phyloP scores from a whole-genome alignment of 2,329 filamentous ascomycete genomes.

The Geoglossum cookeanum region DNA sequence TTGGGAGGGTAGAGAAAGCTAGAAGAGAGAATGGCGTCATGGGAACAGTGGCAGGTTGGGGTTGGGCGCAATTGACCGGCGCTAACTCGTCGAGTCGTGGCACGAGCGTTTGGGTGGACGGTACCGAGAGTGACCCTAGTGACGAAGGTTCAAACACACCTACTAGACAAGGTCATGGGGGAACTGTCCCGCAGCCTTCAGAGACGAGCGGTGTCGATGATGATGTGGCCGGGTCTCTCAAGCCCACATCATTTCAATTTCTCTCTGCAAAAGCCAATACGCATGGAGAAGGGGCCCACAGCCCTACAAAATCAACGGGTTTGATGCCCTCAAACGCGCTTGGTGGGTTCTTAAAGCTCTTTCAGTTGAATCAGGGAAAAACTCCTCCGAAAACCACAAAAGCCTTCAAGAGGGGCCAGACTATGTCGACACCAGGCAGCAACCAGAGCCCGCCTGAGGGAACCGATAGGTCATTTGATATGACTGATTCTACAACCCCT shows the following conservation, averaged over 20 bases:
- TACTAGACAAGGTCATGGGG: not conserved
- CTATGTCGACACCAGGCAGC: not conserved
- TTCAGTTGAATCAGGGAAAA: not conserved
- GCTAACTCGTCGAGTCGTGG: conserved; percentile 35
- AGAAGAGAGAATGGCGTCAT: conserved; percentile 80
- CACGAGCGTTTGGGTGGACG: conserved; percentile 9
- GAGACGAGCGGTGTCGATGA: not conserved
- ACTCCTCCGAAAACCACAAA: not conserved
- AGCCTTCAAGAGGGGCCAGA: conserved; percentile 3
- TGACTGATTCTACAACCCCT: not conserved
- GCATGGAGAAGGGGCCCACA: not conserved
- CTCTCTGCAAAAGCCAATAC: not conserved
- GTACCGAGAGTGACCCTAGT: not conserved
- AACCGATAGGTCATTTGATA: not conserved
- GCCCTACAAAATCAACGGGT: too few relatives aligned
- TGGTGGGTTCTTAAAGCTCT: not conserved
- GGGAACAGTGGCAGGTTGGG: conserved; percentile 81
- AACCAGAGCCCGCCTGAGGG: not conserved
- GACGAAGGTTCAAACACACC: not conserved
- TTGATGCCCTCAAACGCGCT: not conserved
- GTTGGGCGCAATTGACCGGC: conserved; percentile 79
- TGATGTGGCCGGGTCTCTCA: not conserved
- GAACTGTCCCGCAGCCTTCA: conserved; percentile 3
- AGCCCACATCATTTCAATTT: not conserved
- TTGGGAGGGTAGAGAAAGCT: conserved; percentile 87